Conservation (phyloP, 805 yeast genomes). For the Monosporozyma siamensis region DNA sequence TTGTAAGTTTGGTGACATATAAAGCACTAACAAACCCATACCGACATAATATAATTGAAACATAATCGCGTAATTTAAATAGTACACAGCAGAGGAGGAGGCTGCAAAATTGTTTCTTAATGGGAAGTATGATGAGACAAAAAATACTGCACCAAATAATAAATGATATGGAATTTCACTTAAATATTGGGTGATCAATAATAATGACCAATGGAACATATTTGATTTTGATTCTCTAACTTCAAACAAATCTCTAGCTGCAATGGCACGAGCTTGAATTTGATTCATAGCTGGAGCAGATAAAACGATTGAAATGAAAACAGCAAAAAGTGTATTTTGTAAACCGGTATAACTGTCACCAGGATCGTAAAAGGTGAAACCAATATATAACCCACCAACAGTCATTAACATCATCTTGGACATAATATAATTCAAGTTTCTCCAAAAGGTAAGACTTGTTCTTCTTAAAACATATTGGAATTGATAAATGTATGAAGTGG, state of each 20-base stretch:
- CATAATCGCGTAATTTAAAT: constrained; percentile 33
- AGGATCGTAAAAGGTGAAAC: constrained; percentile 49
- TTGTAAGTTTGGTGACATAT: constrained; percentile 20
- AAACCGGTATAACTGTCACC: constrained; percentile 35
- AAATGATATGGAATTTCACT: constrained; percentile 32
- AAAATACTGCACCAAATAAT: constrained; percentile 26
- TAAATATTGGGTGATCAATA: constrained; percentile 29
- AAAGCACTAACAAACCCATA: constrained; percentile 30
- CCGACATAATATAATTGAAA: constrained; percentile 40
- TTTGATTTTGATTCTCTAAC: constrained; percentile 35
- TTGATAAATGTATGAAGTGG: constrained; percentile 24
- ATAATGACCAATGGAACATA: constrained; percentile 34
- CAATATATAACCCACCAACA: constrained; percentile 40
- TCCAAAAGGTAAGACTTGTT: constrained; percentile 27
- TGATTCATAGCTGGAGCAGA: constrained; percentile 36
- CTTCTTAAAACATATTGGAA: constrained; percentile 29
- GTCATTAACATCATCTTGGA: constrained; percentile 37
- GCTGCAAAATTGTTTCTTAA: constrained; percentile 24
- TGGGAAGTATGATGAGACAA: constrained; percentile 36
- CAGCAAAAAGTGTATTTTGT: constrained; percentile 32
- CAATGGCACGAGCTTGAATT: constrained; percentile 31
- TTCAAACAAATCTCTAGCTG: constrained; percentile 33
- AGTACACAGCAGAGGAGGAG: constrained; percentile 40
- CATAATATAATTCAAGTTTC: constrained; percentile 35
- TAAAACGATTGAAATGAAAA: constrained; percentile 32